Evolutionary conservation across 2,329 filamentous ascomycete species (phyloP), one percentile per base, ranked within the genome.

Genomic region (Domatiomyces catenatus): DNA sequence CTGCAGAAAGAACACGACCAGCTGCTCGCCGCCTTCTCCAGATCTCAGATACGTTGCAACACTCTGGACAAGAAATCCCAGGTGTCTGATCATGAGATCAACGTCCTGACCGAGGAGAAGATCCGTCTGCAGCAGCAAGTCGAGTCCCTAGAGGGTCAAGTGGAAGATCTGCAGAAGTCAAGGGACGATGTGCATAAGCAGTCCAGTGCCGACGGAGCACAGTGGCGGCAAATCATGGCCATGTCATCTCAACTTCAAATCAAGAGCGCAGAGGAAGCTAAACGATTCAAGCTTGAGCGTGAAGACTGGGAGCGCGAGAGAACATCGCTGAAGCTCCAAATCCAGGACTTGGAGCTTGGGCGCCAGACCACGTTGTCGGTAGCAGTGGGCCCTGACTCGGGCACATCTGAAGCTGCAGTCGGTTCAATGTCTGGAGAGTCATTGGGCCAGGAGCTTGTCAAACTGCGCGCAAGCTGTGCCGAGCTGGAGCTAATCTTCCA

Each of bases 1-100:
- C 63, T 77, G 5, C 74, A 76, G 57, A 66, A 67, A n/a, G 75
- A 77, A 60, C 74, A 78, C 57, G 69, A 75, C 49, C 68, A 67
- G 45, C 64, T 77, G 3, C 66, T 77, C 2, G 67, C 74, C 18
- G 75, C 73, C 22, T 70, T 74, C 19, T 71, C 73, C 28, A 44
- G 54, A 22, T 54, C 55, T 53, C 69, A 73, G 46, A 69, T 67
- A 12, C 71, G 72, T 55, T 72, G 67, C 44, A 68, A 68, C 43
- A 68, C 73, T 1, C 65, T 77, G 1, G 74, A 75, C 52, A 71
- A 69, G 60, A 77, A 77, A 57, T 61, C 73, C 15, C 67, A 67
- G 19, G 70, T 73, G 15, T 70, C 71, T 3, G 72, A 76, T 48
- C 64, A 67, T 15, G 73, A 77, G 57, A 71, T 77, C 54, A 75